Conservation (phyloP, 2,329 filamentous ascomycete genomes). For the Alternaria sp. region DNA sequence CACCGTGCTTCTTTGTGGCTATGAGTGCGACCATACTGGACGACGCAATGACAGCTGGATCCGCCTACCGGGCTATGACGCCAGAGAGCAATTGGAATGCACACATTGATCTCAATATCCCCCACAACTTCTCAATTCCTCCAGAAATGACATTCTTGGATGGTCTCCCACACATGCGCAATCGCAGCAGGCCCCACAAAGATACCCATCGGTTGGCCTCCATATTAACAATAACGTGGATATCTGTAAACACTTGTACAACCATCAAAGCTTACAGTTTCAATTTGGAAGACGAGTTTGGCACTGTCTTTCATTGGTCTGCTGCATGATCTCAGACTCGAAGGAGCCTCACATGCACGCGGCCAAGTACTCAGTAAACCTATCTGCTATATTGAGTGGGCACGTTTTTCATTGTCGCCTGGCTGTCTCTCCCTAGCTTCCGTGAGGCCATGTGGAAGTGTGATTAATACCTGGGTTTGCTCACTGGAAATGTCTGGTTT, state of each 20-base stretch:
- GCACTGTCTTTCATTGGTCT: constrained; percentile 11
- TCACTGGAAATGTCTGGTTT: neutral
- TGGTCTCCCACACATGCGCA: neutral
- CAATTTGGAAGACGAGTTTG: constrained; percentile 14
- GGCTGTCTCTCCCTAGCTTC: neutral
- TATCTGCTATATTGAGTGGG: constrained; percentile 19
- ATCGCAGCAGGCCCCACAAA: constrained; percentile 16
- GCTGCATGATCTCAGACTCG: constrained; percentile 3
- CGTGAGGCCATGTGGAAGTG: neutral
- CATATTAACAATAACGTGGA: constrained; percentile 30
- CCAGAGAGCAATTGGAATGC: neutral
- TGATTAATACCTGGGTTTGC: constrained; percentile 17
- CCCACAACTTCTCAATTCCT: neutral
- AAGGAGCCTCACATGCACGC: constrained; percentile 16
- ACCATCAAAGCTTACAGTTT: constrained; percentile 11
- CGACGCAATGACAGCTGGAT: neutral
- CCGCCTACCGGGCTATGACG: neutral
- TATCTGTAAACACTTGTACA: constrained; percentile 5
- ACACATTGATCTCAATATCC: neutral
- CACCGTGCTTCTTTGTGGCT: neutral
- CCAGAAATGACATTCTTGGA: neutral
- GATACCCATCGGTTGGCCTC: constrained; percentile 2
- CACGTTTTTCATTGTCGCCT: constrained; percentile 1
- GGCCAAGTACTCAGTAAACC: constrained; percentile 10
- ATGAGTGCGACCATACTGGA: neutral